Percentiles rank a stretch among this genome's conserved stretches.
Conservation (phyloP, 768 basidiomycete genomes). For the Tulasnella calospora region DNA sequence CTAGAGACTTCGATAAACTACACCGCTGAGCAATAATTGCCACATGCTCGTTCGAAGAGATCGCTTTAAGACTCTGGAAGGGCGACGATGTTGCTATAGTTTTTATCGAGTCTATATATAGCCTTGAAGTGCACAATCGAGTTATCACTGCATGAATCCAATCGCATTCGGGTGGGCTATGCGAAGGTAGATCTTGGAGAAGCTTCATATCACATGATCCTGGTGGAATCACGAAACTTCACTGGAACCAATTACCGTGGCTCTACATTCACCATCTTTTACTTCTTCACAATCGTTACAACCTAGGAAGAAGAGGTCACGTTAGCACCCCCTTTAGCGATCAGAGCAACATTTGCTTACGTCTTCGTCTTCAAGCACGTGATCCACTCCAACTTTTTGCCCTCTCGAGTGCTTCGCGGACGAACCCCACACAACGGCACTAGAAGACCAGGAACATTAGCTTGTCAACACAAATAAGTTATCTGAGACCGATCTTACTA, state of each 20-base stretch:
- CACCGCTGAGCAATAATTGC: too few species aligned
- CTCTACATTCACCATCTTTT: conserved; percentile 13
- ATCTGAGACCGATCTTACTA: conserved; percentile 53
- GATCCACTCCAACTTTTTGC: conserved; percentile 89
- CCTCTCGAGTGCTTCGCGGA: conserved; percentile 97
- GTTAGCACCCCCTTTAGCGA: conserved; percentile 20
- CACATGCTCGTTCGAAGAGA: too few species aligned
- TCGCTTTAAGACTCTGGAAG: too few species aligned
- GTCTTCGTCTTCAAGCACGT: conserved; percentile 83
- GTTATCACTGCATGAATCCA: neutral
- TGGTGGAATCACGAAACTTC: neutral
- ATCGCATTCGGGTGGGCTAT: neutral
- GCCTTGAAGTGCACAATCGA: neutral
- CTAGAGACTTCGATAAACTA: too few species aligned
- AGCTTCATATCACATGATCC: neutral
- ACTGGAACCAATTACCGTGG: too few species aligned
- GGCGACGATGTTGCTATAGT: neutral
- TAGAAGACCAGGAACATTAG: conserved; percentile 32
- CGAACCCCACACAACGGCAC: conserved; percentile 90
- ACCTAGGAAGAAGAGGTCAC: conserved; percentile 48
- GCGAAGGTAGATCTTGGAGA: neutral
- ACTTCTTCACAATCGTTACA: conserved; percentile 50
- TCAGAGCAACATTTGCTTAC: conserved; percentile 40
- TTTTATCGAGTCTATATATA: neutral
- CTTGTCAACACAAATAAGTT: neutral